A percentile compares a stretch with the other conserved stretches of the same genome.
Conservation (phyloP, 495 filamentous ascomycete genomes). For the Neurospora tetraspora region DNA sequence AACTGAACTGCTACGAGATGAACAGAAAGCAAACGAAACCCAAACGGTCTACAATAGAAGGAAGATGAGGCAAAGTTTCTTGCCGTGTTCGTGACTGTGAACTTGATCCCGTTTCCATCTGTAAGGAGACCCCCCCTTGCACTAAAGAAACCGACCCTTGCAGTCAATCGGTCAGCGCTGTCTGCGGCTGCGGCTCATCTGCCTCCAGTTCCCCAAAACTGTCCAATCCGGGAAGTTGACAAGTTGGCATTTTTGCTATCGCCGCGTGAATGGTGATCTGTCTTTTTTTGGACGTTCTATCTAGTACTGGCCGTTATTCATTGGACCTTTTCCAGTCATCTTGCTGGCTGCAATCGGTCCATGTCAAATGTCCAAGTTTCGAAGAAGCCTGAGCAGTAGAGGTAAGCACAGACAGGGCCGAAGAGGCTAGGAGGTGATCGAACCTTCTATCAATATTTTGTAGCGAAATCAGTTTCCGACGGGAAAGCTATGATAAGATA, state of each 20-base stretch:
- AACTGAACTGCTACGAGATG: not conserved
- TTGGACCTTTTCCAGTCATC: too few relatives aligned
- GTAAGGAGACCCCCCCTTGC: not conserved
- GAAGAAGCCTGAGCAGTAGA: not conserved
- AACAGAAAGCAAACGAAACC: too few relatives aligned
- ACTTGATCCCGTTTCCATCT: not conserved
- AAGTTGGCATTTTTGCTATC: not conserved
- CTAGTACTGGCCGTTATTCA: too few relatives aligned
- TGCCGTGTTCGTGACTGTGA: too few relatives aligned
- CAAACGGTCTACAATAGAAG: not conserved
- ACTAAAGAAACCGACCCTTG: not conserved
- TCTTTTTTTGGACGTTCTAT: not conserved
- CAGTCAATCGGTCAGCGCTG: not conserved
- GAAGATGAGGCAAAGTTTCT: not conserved
- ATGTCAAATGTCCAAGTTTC: not conserved
- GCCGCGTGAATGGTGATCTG: not conserved
- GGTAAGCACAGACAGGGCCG: not conserved
- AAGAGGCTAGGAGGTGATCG: not conserved
- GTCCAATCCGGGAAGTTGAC: not conserved
- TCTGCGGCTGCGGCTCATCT: not conserved
- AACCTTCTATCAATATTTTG: not conserved
- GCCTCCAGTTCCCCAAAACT: not conserved
- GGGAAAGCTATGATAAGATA: not conserved
- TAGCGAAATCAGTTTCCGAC: not conserved
- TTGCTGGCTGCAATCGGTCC: not conserved